Percentiles rank a stretch among this genome's conserved stretches.
phyloP scores from a whole-genome alignment of 176 grass and related monocot species.

The Oryza brachyantha region DNA sequence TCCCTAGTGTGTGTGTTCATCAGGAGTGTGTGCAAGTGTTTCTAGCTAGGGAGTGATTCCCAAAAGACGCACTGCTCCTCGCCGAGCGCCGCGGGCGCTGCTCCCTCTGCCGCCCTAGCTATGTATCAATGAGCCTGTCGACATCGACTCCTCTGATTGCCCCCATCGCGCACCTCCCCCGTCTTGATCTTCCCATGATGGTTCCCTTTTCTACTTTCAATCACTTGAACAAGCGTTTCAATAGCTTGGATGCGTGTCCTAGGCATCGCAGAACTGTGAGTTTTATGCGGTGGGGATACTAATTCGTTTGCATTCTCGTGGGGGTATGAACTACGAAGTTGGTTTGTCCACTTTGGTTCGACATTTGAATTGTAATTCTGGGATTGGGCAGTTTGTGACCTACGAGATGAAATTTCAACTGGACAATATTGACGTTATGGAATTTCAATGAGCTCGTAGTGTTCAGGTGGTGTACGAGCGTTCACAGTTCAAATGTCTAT shows the following conservation, averaged over 20 bases:
- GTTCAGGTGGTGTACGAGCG: not conserved
- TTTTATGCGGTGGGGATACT: not conserved
- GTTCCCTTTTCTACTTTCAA: not conserved
- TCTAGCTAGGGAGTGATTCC: no score
- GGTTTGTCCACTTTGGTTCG: not conserved
- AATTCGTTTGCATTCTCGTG: not conserved
- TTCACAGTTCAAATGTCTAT: not conserved
- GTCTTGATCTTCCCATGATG: conserved; percentile 29
- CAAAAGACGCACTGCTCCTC: no score
- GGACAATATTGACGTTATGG: not conserved
- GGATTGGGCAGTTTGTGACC: not conserved
- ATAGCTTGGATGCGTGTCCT: not conserved
- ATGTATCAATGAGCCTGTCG: no score
- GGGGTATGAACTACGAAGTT: not conserved
- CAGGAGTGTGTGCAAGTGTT: no score
- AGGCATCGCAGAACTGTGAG: not conserved
- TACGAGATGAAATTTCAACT: not conserved
- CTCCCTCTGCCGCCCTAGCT: no score
- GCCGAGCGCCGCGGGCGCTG: no score
- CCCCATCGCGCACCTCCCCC: conserved; percentile 42
- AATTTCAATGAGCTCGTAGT: not conserved
- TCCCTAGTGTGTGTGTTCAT: no score
- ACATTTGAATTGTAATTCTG: not conserved
- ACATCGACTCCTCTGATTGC: conserved; percentile 54
- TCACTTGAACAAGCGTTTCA: not conserved